Percentiles rank a stretch among this genome's conserved stretches.
These are phyloP conservation scores for Collybiopsis confluens DNA, from an alignment of 768 basidiomycete genomes.

Conservation along the genomic window DNA sequence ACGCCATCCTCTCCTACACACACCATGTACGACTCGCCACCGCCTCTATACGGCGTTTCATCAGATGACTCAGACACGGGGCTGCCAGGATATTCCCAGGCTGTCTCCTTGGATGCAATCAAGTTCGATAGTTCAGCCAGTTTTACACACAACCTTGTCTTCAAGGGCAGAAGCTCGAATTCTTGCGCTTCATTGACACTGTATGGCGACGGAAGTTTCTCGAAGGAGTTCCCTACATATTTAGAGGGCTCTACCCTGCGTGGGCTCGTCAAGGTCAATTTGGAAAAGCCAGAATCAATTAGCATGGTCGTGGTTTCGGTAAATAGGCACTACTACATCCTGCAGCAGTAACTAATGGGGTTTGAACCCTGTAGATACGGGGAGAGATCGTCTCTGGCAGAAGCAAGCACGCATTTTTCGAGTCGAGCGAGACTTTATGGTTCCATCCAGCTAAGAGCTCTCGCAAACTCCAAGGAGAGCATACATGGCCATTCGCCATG, in stretches of 20 bases:
- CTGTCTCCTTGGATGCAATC: too few relatives aligned
- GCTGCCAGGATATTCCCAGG: too few relatives aligned
- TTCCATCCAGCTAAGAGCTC: constrained; percentile 19
- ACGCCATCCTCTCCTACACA: too few relatives aligned
- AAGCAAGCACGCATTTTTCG: constrained; percentile 30
- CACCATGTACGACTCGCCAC: too few relatives aligned
- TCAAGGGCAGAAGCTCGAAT: constrained; percentile 9
- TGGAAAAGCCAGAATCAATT: constrained; percentile 27
- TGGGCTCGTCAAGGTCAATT: constrained; percentile 14
- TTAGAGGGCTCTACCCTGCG: constrained; percentile 18
- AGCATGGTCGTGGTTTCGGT: constrained; percentile 36
- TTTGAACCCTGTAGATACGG: constrained; percentile 21
- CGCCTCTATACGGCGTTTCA: too few relatives aligned
- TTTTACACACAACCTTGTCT: not conserved
- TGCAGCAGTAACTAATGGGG: too few relatives aligned
- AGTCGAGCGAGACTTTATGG: constrained; percentile 32
- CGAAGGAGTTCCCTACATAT: constrained; percentile 20
- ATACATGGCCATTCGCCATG: constrained; percentile 34
- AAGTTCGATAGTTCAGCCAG: too few relatives aligned
- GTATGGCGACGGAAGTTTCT: constrained; percentile 29
- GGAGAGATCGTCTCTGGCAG: constrained; percentile 37
- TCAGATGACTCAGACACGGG: too few relatives aligned
- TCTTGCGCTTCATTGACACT: constrained; percentile 36
- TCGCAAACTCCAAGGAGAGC: constrained; percentile 30
- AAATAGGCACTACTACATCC: too few relatives aligned